Evolutionary conservation across 768 basidiomycete genomes (phyloP).

Genomic region (Trametes cinnabarina): DNA sequence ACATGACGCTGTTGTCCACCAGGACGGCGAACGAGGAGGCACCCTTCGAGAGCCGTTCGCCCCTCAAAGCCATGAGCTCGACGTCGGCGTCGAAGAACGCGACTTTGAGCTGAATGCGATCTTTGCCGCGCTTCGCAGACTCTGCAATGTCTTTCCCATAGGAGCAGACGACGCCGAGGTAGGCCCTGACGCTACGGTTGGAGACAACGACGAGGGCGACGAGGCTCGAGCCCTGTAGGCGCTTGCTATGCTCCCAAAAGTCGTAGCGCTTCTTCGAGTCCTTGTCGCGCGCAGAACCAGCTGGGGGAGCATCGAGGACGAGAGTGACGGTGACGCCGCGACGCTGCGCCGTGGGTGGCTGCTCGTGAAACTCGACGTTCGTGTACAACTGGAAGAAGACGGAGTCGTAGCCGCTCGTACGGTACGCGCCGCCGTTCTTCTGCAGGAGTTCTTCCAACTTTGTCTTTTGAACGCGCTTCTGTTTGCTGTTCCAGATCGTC

Average conservation of each 20-base stretch:
- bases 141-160: conserved; percentile 44
- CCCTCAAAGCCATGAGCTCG: conserved; percentile 46
- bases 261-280: conserved; percentile 38
- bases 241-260: conserved; percentile 66
- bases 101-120: conserved; percentile 46
- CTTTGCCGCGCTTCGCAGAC: conserved; percentile 34
- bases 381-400: conserved; percentile 25
- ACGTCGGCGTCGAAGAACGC: conserved; percentile 63
- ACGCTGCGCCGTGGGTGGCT: conserved; percentile 44
- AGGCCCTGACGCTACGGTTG: conserved; percentile 31
- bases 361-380: conserved; percentile 38
- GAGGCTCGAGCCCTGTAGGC: conserved; percentile 60
- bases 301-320: conserved; percentile 52
- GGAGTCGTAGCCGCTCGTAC: conserved; percentile 9
- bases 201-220: conserved; percentile 53
- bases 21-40: conserved; percentile 35
- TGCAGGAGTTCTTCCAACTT: conserved; percentile 26
- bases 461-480: neutral
- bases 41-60: conserved; percentile 28
- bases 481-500: neutral
- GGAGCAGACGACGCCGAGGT: conserved; percentile 54
- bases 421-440: conserved; percentile 11
- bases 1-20: conserved; percentile 65
- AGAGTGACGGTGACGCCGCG: conserved; percentile 51
- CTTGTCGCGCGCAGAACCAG: conserved; percentile 42